Base-by-base conservation (phyloP, 768 basidiomycete genomes). In the Amanita exitialis region DNA sequence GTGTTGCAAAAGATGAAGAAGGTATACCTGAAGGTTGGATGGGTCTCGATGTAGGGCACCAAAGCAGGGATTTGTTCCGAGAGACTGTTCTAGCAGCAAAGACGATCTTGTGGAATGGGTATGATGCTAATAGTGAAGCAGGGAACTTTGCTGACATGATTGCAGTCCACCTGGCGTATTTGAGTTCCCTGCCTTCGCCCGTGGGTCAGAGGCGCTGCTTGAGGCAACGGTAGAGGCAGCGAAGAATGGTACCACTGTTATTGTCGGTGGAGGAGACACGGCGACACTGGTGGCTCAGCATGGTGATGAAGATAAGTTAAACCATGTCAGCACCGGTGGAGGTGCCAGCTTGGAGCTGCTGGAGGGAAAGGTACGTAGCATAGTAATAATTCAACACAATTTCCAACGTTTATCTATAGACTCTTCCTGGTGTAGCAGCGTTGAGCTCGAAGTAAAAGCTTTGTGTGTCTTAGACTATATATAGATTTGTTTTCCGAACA, bases 81-180 rank as follows among this genome's bases (percentile, higher is more conserved):
- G 58, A 80, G 54, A 81, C 92, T 8, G 94, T 99, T 48, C 64
- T 87, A 48, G 81, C 87, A 61, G 75, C 91, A 47, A 96, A 90
- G 78, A 99, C 95, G 35, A 91, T 98, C 62, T 81, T 99, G 48
- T 99, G 95, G 95, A 93, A 93, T 58, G 89, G 89, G 89, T 86
- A 57, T 62, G 76, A 66, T 39, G 25, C 13, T 23, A 27, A 50
- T 20, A 63, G 35, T 15, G 6, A 21, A 27, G 13, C 9, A 58
- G 53, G 41, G 47, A 6, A 16, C 23, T 3, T 51, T 10, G 34
- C 23, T 28, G 18, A 37, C 21, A 27, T 49, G 15, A 47, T 8
- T 62, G 1, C 15, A 97, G 95, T 34, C 95, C 96, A 37, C 86
- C 94, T 32, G 95, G 95, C 59, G 95, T 99, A 35, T 99, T 99